Evolutionary conservation across 2,329 filamentous ascomycete genomes (phyloP).

Genomic region (Botrytis porri): DNA sequence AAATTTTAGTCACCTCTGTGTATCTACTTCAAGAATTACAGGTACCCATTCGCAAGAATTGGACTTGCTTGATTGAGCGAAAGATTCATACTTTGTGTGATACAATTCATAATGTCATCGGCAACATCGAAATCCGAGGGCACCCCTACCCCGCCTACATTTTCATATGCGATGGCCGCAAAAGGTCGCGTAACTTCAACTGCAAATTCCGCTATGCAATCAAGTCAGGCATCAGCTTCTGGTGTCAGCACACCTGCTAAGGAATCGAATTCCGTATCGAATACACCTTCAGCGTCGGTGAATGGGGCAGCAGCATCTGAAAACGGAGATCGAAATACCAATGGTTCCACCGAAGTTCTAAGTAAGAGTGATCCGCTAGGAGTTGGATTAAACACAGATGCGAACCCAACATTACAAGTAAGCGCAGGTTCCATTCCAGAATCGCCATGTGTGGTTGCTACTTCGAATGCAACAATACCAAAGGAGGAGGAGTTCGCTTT

Average conservation of each 20-base stretch:
- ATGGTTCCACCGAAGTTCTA: slow-evolving; percentile 28
- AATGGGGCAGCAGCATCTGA: slow-evolving; percentile 30
- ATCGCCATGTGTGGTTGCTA: slow-evolving; percentile 54
- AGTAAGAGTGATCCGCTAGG: slow-evolving; percentile 27
- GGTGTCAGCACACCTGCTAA: slow-evolving; percentile 36
- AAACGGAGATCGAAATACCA: slow-evolving; percentile 30
- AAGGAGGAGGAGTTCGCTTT: slow-evolving; percentile 56
- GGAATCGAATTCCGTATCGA: slow-evolving; percentile 31
- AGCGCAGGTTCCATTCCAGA: slow-evolving; percentile 42
- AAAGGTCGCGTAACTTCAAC: slow-evolving; percentile 59
- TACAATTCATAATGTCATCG: slow-evolving; percentile 42
- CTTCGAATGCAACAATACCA: slow-evolving; percentile 48
- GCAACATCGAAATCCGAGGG: slow-evolving; percentile 39
- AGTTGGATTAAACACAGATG: slow-evolving; percentile 26
- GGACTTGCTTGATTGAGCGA: slow-evolving; percentile 12
- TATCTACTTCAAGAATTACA: slow-evolving; percentile 15
- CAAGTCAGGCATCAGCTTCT: slow-evolving; percentile 34
- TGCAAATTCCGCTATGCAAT: slow-evolving; percentile 31
- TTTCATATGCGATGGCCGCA: slow-evolving; percentile 95
- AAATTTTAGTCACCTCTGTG: slow-evolving; percentile 28
- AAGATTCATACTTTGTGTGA: slow-evolving; percentile 12
- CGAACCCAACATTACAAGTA: slow-evolving; percentile 29
- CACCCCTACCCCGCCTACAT: slow-evolving; percentile 50
- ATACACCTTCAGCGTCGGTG: slow-evolving; percentile 31
- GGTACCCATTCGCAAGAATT: slow-evolving; percentile 7